Evolutionary conservation across 202 grass and related monocot genomes (phyloP).

Genomic region (Brachypodium distachyon): DNA sequence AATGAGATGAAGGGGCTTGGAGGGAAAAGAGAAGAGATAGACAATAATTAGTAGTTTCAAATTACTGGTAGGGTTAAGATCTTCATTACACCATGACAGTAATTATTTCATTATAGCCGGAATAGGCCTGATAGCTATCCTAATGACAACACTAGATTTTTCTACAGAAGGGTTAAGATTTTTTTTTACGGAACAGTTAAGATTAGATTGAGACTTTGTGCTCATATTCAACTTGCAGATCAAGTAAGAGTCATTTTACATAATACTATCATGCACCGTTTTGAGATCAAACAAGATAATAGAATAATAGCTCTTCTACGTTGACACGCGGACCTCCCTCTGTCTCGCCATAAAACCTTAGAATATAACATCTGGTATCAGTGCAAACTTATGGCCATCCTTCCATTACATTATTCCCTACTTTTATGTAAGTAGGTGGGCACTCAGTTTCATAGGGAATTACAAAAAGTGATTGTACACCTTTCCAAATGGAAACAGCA

Average conservation of each 20-base stretch:
- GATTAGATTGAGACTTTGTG: neutral
- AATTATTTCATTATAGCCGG: neutral
- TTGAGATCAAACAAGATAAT: neutral
- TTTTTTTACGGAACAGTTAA: neutral
- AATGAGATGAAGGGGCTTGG: constrained; percentile 22
- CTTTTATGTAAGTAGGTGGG: neutral
- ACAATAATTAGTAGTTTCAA: neutral
- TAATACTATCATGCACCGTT: neutral
- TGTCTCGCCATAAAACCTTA: neutral
- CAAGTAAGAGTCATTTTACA: neutral
- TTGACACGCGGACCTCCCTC: neutral
- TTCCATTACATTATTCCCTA: neutral
- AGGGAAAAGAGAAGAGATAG: neutral
- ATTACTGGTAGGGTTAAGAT: neutral
- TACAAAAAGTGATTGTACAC: constrained; percentile 11
- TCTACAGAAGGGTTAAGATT: neutral
- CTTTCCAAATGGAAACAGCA: neutral
- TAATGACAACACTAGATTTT: too few relatives aligned
- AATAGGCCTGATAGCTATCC: neutral
- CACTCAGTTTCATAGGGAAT: neutral
- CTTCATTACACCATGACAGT: neutral
- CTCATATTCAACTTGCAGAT: too few relatives aligned
- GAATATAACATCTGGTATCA: neutral
- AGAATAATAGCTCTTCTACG: too few relatives aligned
- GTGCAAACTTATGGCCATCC: neutral